Percentiles rank a stretch among this genome's conserved stretches.
Evolutionary conservation across 805 yeast species (phyloP).

Genomic region (Brettanomyces custersianus): DNA sequence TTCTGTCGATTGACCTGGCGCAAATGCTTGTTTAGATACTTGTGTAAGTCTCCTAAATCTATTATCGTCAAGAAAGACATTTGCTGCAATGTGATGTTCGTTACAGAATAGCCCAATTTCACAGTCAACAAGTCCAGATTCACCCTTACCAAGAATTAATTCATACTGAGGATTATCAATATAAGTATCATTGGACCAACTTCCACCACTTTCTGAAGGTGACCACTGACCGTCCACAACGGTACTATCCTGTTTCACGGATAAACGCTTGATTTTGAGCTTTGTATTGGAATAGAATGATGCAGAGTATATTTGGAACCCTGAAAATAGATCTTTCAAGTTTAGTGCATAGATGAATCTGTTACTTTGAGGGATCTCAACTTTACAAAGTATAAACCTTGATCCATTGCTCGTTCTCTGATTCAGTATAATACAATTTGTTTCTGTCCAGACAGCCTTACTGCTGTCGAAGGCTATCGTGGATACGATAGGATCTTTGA

Average conservation of each 20-base stretch:
- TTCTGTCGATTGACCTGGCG: conserved; percentile 26
- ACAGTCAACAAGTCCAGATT: conserved; percentile 9
- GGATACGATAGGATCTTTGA: too few species aligned
- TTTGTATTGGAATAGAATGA: too few species aligned
- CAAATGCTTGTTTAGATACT: conserved; percentile 10
- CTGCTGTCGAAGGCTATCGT: too few species aligned
- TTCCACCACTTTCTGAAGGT: conserved; percentile 41
- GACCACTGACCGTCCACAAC: conserved; percentile 36
- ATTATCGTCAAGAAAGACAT: conserved; percentile 35
- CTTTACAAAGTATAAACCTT: conserved; percentile 21
- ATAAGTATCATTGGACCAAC: conserved; percentile 38
- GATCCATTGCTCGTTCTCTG: conserved; percentile 15
- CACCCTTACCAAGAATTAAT: conserved; percentile 16
- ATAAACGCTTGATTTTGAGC: too few species aligned
- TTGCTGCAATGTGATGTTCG: conserved; percentile 31
- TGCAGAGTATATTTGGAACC: too few species aligned
- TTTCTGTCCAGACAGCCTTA: too few species aligned
- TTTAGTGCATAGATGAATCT: neutral
- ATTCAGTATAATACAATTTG: conserved; percentile 13
- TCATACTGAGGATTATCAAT: conserved; percentile 48
- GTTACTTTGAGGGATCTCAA: conserved; percentile 12
- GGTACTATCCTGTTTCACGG: too few species aligned
- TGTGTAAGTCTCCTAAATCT: too few species aligned
- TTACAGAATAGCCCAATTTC: conserved; percentile 21
- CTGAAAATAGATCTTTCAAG: too few species aligned